A percentile compares a stretch with the other conserved stretches of the same genome.
Conservation (phyloP, 768 basidiomycete genomes). For the Termitomyces sp. region DNA sequence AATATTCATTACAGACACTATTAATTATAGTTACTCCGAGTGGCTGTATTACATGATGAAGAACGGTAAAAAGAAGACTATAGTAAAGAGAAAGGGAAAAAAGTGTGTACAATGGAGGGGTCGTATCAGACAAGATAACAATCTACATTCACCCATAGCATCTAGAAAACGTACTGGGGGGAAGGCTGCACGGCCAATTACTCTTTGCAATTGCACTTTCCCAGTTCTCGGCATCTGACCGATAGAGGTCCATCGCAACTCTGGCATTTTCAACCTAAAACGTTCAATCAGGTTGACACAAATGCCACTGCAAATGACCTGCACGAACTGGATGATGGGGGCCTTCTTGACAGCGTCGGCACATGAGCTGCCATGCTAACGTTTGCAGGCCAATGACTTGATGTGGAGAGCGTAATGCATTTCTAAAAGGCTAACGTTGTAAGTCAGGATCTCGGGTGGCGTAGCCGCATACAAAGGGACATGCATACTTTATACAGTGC, state of each 20-base stretch:
- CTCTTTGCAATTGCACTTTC: constrained; percentile 52
- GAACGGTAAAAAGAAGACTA: neutral
- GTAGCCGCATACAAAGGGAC: constrained; percentile 6
- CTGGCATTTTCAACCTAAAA: constrained; percentile 74
- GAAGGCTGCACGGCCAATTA: constrained; percentile 73
- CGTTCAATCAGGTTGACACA: constrained; percentile 7
- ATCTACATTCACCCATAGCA: constrained; percentile 51
- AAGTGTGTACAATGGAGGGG: neutral
- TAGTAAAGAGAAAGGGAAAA: neutral
- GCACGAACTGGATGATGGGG: constrained; percentile 64
- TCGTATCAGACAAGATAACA: neutral
- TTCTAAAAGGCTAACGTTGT: constrained; percentile 59
- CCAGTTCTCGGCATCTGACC: constrained; percentile 61
- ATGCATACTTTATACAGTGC: constrained; percentile 56
- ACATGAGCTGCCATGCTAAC: constrained; percentile 79
- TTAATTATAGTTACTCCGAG: neutral
- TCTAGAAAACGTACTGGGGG: constrained; percentile 75
- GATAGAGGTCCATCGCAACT: constrained; percentile 47
- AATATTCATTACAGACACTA: constrained; percentile 7
- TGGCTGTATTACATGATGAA: neutral
- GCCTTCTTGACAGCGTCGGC: constrained; percentile 68
- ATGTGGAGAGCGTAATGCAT: constrained; percentile 59
- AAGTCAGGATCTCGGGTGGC: constrained; percentile 8
- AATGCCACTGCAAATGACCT: constrained; percentile 5
- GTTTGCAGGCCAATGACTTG: constrained; percentile 73